Conservation (phyloP, 2,329 filamentous ascomycete genomes). For the Didymella segeticola region DNA sequence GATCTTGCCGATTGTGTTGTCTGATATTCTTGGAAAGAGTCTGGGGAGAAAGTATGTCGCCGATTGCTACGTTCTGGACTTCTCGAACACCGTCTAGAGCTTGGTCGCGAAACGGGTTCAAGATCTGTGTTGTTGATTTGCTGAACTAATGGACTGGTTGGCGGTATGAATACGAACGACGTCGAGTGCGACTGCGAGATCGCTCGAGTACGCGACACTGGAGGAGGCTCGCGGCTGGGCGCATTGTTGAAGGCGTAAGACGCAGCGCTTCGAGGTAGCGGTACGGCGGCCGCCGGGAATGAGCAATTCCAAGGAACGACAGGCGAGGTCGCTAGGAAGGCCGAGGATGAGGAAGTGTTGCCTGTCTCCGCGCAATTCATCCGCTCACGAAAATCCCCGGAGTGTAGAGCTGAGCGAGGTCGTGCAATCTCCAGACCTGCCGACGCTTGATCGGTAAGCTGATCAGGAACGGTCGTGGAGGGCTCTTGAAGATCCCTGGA, state of each 20-base stretch:
- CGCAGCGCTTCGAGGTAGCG: constrained; percentile 22
- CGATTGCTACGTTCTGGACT: constrained; percentile 61
- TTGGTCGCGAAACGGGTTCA: constrained; percentile 62
- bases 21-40: constrained; percentile 60
- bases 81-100: constrained; percentile 44
- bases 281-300: constrained; percentile 50
- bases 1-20: constrained; percentile 49
- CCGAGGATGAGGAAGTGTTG: constrained; percentile 18
- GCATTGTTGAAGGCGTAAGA: constrained; percentile 26
- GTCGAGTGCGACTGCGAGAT: constrained; percentile 69
- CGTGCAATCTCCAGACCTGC: constrained; percentile 71
- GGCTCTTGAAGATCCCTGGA: constrained; percentile 47
- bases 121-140: constrained; percentile 84
- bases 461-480: constrained; percentile 36
- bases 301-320: constrained; percentile 64
- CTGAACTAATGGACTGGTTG: constrained; percentile 90
- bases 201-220: constrained; percentile 52
- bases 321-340: constrained; percentile 57
- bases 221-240: constrained; percentile 27
- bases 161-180: constrained; percentile 83
- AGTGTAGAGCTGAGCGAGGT: constrained; percentile 75
- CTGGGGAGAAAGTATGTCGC: constrained; percentile 75
- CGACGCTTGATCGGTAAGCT: constrained; percentile 35
- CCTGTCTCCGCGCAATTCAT: constrained; percentile 37
- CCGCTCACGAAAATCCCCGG: constrained; percentile 66